These are phyloP conservation scores for Camellia granthamiana DNA, from an alignment of 148 eudicot genomes.

Conservation along the genomic window DNA sequence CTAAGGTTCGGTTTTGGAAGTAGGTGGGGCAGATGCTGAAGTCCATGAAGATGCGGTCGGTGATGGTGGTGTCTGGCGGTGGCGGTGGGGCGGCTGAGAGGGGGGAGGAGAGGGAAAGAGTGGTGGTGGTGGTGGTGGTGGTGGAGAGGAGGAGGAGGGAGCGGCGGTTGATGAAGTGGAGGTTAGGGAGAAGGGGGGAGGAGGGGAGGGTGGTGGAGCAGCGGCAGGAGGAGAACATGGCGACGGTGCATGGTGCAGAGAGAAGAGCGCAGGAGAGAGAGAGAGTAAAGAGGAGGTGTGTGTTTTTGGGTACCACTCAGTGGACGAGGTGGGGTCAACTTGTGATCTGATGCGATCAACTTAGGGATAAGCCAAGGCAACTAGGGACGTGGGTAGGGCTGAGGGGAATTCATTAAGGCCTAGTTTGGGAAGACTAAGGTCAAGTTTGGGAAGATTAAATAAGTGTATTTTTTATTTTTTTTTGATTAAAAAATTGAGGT, in stretches of 20 bases:
- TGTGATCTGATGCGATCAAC: not conserved
- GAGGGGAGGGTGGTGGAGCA: slow-evolving; percentile 30
- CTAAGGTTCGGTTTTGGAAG: slow-evolving; percentile 57
- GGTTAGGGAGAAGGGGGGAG: slow-evolving; percentile 22
- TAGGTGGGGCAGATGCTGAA: slow-evolving; percentile 71
- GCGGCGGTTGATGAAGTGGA: slow-evolving; percentile 49
- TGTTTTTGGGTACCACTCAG: not conserved
- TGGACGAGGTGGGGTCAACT: not conserved
- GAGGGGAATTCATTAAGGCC: too few relatives aligned
- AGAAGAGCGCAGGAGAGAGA: not conserved
- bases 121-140: slow-evolving; percentile 23
- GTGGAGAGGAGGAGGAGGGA: slow-evolving; percentile 55
- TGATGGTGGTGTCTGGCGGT: slow-evolving; percentile 73
- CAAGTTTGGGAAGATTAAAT: too few relatives aligned
- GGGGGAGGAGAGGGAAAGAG: slow-evolving; percentile 21
- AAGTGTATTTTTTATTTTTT: too few relatives aligned
- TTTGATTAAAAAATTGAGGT: too few relatives aligned
- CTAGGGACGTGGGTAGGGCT: too few relatives aligned
- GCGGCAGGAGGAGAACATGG: slow-evolving; percentile 21
- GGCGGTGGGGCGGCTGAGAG: slow-evolving; percentile 22
- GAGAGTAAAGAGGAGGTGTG: not conserved
- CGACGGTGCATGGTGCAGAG: slow-evolving; percentile 26
- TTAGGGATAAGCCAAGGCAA: not conserved
- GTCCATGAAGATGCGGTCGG: slow-evolving; percentile 83
- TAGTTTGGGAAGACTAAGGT: too few relatives aligned